Percentiles rank a stretch among this genome's conserved stretches.
These are phyloP conservation scores for Linnemannia zychae DNA, from an alignment of 192 early-diverging fungal genomes.

Conservation along the genomic window DNA sequence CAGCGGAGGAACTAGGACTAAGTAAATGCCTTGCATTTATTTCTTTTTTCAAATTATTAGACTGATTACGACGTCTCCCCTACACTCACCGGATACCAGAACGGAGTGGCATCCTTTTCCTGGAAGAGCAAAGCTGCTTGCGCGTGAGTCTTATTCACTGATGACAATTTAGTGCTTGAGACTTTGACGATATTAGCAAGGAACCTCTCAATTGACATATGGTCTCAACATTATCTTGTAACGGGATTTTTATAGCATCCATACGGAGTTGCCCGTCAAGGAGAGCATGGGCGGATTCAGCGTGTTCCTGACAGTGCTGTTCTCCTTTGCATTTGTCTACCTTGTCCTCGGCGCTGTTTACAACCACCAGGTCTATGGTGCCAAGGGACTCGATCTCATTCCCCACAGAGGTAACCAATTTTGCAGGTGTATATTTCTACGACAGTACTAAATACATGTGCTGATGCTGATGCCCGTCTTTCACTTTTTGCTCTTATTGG, in stretches of 20 bases:
- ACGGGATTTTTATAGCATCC: neutral
- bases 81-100: conserved; percentile 23
- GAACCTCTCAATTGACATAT: neutral
- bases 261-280: conserved; percentile 7
- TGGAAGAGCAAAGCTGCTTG: conserved; percentile 45
- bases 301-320: conserved; percentile 33
- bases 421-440: neutral
- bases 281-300: conserved; percentile 48
- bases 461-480: neutral
- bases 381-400: conserved; percentile 40
- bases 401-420: conserved; percentile 30
- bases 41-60: conserved; percentile 3
- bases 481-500: neutral
- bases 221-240: neutral
- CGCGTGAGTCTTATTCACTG: conserved; percentile 25
- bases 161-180: neutral
- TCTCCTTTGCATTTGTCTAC: conserved; percentile 31
- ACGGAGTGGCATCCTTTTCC: conserved; percentile 25
- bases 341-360: conserved; percentile 33
- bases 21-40: neutral
- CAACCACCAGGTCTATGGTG: conserved; percentile 45
- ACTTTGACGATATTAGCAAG: neutral
- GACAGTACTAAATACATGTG: too few species aligned
- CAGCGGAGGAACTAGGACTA: neutral
- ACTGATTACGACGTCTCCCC: conserved; percentile 29